Percentiles rank a stretch among this genome's conserved stretches.
phyloP scores from a whole-genome alignment of 306 rosid genomes.

The Canavalia gladiata region DNA sequence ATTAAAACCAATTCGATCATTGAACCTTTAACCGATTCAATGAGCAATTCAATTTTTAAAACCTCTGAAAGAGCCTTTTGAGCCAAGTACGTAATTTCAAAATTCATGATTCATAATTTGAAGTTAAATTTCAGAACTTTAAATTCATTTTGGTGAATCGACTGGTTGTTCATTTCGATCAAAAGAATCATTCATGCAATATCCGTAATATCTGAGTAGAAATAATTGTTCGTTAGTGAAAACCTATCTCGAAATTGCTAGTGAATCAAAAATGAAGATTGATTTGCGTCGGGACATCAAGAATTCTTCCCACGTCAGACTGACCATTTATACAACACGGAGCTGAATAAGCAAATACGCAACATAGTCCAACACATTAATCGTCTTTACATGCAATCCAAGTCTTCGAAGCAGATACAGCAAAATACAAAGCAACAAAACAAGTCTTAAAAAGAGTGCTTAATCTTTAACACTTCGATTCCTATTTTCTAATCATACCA shows the following conservation, averaged over 20 bases:
- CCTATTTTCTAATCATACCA: constrained; percentile 32
- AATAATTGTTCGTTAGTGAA: background rate
- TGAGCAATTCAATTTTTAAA: too few relatives aligned
- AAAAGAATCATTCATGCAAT: background rate
- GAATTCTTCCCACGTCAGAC: background rate
- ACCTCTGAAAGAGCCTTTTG: too few relatives aligned
- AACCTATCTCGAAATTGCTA: background rate
- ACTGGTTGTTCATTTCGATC: background rate
- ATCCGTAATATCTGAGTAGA: background rate
- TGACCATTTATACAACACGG: background rate
- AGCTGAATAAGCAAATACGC: background rate
- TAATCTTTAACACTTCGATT: constrained; percentile 13
- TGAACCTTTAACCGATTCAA: too few relatives aligned
- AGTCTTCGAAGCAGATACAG: constrained; percentile 29
- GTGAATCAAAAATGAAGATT: background rate
- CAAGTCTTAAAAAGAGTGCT: constrained; percentile 39
- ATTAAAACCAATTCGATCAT: too few relatives aligned
- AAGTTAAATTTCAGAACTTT: too few relatives aligned
- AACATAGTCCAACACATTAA: constrained; percentile 16
- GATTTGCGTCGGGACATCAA: background rate
- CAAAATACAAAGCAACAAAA: constrained; percentile 37
- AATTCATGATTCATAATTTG: too few relatives aligned
- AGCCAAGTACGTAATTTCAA: too few relatives aligned
- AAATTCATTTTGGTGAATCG: background rate
- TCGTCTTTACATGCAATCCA: constrained; percentile 46